These are phyloP conservation scores for Yamadazyma dendronema DNA, from an alignment of 1,139 yeast species.

Conservation along the genomic window DNA sequence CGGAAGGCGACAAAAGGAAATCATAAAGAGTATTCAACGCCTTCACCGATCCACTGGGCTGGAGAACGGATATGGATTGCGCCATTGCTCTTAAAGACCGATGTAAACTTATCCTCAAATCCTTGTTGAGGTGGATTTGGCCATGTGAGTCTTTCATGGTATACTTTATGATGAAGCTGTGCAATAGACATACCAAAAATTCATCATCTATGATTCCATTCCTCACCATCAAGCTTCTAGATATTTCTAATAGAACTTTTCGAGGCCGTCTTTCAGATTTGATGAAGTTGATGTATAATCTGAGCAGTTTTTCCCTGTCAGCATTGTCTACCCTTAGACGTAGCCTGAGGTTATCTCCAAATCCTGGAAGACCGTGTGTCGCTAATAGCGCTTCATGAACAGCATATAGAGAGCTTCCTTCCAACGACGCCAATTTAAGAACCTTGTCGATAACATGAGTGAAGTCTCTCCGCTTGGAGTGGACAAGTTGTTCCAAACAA, in stretches of 20 bases:
- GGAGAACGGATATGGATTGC: background rate
- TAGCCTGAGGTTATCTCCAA: background rate
- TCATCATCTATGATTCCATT: slow-evolving; percentile 16
- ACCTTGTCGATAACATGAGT: background rate
- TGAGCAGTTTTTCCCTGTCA: slow-evolving; percentile 2
- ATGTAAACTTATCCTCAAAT: background rate
- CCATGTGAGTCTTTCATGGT: background rate
- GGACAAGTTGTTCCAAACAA: no score
- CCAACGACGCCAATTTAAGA: background rate
- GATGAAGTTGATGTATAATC: slow-evolving; percentile 8
- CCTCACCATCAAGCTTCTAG: slow-evolving; percentile 20
- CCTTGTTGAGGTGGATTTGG: background rate
- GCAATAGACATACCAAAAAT: slow-evolving; percentile 15
- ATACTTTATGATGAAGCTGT: slow-evolving; percentile 10
- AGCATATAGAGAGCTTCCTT: background rate
- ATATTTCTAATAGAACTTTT: slow-evolving; percentile 22
- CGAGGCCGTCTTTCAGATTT: slow-evolving; percentile 7
- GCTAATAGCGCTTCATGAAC: background rate
- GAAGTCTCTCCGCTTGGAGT: background rate
- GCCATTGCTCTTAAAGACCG: background rate
- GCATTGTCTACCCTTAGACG: background rate
- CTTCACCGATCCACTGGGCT: background rate
- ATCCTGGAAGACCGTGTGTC: background rate
- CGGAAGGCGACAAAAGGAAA: no score
- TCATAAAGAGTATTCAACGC: background rate